Evolutionary conservation across 179 eudicot species (phyloP).

Genomic region (Silene noctiflora): DNA sequence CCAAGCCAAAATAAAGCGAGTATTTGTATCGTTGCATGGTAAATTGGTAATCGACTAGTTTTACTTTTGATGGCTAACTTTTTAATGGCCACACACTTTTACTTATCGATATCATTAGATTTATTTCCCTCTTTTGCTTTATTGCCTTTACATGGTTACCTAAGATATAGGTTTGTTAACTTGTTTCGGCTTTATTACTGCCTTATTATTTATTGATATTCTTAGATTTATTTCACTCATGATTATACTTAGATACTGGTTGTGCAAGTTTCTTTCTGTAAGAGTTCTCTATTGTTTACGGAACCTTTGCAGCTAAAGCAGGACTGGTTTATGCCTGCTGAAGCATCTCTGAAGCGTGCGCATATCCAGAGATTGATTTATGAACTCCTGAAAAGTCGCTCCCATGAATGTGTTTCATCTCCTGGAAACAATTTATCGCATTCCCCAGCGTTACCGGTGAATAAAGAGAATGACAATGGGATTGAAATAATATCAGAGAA

Average conservation of each 20-base stretch:
- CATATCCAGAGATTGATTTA: constrained; percentile 56
- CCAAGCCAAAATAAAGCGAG: neutral
- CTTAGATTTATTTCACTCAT: neutral
- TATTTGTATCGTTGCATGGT: neutral
- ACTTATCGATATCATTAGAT: neutral
- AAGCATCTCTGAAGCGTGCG: constrained; percentile 75
- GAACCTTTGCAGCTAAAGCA: constrained; percentile 51
- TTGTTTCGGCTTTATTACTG: neutral
- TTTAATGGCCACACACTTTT: neutral
- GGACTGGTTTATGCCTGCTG: constrained; percentile 72
- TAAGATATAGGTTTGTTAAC: neutral
- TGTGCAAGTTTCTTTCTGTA: neutral
- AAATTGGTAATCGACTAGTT: neutral
- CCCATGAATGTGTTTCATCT: constrained; percentile 32
- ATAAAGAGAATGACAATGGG: constrained; percentile 35
- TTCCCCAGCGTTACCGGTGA: constrained; percentile 23
- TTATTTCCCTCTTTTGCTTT: neutral
- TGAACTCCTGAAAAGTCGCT: constrained; percentile 46
- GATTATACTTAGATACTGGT: neutral
- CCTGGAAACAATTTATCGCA: constrained; percentile 26
- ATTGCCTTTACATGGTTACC: neutral
- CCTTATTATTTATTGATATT: no score
- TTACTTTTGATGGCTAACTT: constrained; percentile 11
- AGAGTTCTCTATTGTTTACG: neutral
- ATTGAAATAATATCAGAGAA: constrained; percentile 41